Evolutionary conservation across 768 basidiomycete genomes (phyloP).

Genomic region (Phaeotremella fagi): DNA sequence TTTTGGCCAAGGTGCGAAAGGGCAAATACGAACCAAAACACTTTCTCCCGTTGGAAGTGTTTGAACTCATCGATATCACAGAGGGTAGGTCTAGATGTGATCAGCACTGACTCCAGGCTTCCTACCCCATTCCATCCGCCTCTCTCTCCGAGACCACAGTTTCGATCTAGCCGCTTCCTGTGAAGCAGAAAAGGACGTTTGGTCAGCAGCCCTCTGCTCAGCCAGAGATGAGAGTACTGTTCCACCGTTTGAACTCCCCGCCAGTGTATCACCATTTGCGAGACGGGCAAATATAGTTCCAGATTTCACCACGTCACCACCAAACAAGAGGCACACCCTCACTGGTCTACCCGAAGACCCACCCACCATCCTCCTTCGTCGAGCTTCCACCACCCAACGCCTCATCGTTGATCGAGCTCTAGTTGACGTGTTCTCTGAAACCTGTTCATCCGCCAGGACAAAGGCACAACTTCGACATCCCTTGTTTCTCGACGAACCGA

Average conservation of each 20-base stretch:
- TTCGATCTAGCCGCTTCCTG: slow-evolving; percentile 86
- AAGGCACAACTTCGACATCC: slow-evolving; percentile 37
- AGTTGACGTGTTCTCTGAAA: slow-evolving; percentile 73
- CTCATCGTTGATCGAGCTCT: slow-evolving; percentile 61
- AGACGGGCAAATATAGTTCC: slow-evolving; percentile 9
- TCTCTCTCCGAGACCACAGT: slow-evolving; percentile 63
- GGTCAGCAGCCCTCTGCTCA: slow-evolving; percentile 62
- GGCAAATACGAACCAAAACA: slow-evolving; percentile 75
- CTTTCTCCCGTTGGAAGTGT: slow-evolving; percentile 75
- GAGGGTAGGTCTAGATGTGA: slow-evolving; percentile 59
- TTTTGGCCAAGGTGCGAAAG: slow-evolving; percentile 80
- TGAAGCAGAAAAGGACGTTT: slow-evolving; percentile 75
- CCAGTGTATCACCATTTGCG: slow-evolving; percentile 38
- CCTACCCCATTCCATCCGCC: slow-evolving; percentile 74
- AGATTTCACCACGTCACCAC: background rate
- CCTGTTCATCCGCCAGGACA: slow-evolving; percentile 63
- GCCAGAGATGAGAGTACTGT: slow-evolving; percentile 57
- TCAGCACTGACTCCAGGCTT: slow-evolving; percentile 54
- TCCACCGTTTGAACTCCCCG: slow-evolving; percentile 48
- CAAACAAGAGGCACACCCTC: slow-evolving; percentile 28
- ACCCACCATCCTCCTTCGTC: slow-evolving; percentile 30
- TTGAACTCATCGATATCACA: slow-evolving; percentile 64
- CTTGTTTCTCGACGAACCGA: slow-evolving; percentile 25
- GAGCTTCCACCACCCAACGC: slow-evolving; percentile 34
- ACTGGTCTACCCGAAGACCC: slow-evolving; percentile 6